Conservation (phyloP, 805 yeast species). For the Candida anglica region DNA sequence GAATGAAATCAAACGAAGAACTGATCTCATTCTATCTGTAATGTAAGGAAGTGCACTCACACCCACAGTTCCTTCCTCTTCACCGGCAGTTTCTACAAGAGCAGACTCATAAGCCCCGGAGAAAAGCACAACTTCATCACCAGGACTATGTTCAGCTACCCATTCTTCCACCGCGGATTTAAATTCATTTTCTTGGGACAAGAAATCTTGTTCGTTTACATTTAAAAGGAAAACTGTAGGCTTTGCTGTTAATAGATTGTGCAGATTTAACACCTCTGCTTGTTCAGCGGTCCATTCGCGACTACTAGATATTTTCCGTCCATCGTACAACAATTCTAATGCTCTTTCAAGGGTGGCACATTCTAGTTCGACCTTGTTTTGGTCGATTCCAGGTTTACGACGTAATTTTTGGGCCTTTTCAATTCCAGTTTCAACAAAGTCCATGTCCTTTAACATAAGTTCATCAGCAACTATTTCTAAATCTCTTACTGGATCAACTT, state of each 20-base stretch:
- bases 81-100: conserved; percentile 6
- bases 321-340: conserved; percentile 37
- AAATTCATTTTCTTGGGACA: conserved; percentile 49
- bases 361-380: conserved; percentile 21
- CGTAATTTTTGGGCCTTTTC: conserved; percentile 24
- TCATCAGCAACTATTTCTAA: conserved; percentile 62
- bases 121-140: conserved; percentile 35
- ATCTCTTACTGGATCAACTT: conserved; percentile 61
- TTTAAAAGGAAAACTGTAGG: conserved; percentile 81
- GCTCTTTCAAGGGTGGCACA: conserved; percentile 26
- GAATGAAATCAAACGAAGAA: conserved; percentile 70
- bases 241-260: conserved; percentile 79
- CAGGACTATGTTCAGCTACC: conserved; percentile 65
- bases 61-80: conserved; percentile 14
- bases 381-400: conserved; percentile 26
- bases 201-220: conserved; percentile 66
- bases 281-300: conserved; percentile 65
- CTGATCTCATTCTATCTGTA: conserved; percentile 61
- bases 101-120: conserved; percentile 49
- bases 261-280: conserved; percentile 60
- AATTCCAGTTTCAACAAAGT: conserved; percentile 51
- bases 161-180: conserved; percentile 52
- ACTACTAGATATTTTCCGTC: conserved; percentile 57
- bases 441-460: conserved; percentile 55
- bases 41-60: conserved; percentile 59